Percentiles rank a stretch among this genome's conserved stretches.
Conservation (phyloP, 805 yeast species). For the Dipodascus albidus region DNA sequence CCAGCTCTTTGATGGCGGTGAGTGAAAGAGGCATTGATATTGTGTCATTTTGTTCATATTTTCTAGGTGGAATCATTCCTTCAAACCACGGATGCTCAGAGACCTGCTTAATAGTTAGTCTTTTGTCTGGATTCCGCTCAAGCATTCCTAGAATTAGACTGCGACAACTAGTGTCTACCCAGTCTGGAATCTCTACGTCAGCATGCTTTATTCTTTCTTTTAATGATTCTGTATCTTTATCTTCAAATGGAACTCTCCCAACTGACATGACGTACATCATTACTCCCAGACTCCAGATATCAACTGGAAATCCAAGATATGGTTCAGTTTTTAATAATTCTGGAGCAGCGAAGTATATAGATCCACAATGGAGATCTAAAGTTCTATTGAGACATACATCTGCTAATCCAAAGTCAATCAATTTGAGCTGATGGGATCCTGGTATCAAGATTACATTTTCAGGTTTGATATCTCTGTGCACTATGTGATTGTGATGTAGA, state of each 20-base stretch:
- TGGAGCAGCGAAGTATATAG: constrained; percentile 96
- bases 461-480: constrained; percentile 85
- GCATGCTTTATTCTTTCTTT: not conserved
- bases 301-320: constrained; percentile 93
- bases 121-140: not conserved
- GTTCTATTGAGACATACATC: constrained; percentile 66
- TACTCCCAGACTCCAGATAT: constrained; percentile 97
- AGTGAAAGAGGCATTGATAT: not conserved
- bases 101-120: not conserved
- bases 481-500: constrained; percentile 54
- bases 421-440: constrained; percentile 84
- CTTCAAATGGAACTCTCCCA: constrained; percentile 97
- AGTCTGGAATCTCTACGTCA: not conserved
- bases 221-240: constrained; percentile 21
- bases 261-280: constrained; percentile 89
- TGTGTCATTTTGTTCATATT: not conserved
- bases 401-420: constrained; percentile 91
- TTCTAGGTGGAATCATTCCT: not conserved
- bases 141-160: not conserved
- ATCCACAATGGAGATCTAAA: constrained; percentile 89
- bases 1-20: not conserved
- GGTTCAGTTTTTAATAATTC: constrained; percentile 87
- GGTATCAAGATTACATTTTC: constrained; percentile 69
- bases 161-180: not conserved
- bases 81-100: not conserved